Percentiles rank a stretch among this genome's conserved stretches.
phyloP scores from a whole-genome alignment of 331 rosid species.

The Pyracantha coccinea region DNA sequence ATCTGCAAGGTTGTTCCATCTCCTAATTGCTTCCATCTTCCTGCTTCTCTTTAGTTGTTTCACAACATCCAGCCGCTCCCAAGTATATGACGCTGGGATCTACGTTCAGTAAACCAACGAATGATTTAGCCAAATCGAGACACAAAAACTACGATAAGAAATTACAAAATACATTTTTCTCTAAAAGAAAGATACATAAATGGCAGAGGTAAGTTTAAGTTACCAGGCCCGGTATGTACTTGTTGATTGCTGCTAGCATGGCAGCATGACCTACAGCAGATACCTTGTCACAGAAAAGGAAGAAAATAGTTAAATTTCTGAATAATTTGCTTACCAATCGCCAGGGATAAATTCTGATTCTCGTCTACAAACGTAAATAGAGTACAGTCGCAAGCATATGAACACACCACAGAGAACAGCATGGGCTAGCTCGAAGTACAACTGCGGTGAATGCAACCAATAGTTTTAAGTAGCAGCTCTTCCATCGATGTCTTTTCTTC shows the following conservation, averaged over 20 bases:
- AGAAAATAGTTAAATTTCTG: background rate
- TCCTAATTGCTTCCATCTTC: constrained; percentile 37
- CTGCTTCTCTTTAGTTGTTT: constrained; percentile 54
- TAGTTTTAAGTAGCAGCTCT: background rate
- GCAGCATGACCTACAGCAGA: constrained; percentile 67
- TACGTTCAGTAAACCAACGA: constrained; percentile 2
- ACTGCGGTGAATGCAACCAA: background rate
- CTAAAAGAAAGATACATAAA: background rate
- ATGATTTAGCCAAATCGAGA: too few species aligned
- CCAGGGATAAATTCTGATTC: background rate
- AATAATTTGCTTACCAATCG: background rate
- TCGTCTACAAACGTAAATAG: background rate
- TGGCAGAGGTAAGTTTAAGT: background rate
- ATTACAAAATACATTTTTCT: background rate
- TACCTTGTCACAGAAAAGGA: constrained; percentile 26
- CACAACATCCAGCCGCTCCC: constrained; percentile 51
- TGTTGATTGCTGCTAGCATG: constrained; percentile 59
- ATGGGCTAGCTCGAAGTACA: background rate
- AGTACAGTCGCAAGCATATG: background rate
- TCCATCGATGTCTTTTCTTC: background rate
- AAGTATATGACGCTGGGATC: constrained; percentile 65
- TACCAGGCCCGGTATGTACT: constrained; percentile 60
- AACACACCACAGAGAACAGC: background rate
- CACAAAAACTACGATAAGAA: background rate
- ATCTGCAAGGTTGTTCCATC: constrained; percentile 36